Evolutionary conservation across 2,329 filamentous ascomycete genomes (phyloP), one percentile per base, ranked within the genome.

Genomic region (Fusarium austroafricanum): DNA sequence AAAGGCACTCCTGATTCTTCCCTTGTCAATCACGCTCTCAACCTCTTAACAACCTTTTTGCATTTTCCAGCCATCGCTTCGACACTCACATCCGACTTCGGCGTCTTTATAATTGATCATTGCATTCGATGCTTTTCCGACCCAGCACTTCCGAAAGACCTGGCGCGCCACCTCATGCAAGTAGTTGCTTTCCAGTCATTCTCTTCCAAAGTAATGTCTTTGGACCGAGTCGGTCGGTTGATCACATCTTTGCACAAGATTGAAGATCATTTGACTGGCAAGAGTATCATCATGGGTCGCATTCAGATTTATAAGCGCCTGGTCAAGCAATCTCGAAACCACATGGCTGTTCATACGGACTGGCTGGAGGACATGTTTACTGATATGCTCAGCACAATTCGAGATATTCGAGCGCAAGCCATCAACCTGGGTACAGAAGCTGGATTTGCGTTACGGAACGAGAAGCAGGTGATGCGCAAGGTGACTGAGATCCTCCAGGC

Each of bases 301-400:
- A 83, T 97, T 12, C 83, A 89, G 45, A 90, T 97, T 51, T 97
- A 97, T 76, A 88, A 89, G 66, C 90, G 89, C 54, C 83, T 99
- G 3, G 72, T 97, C 23, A 86, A 87, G 61, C 92, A 96, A 78
- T 87, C 89, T 6, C 90, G 86, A 50, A 79, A 83, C 18, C 82
- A 88, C 21, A 97, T 99, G 90, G 80, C 89, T 17, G 80, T 85
- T 23, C 89, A 93, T 55, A 83, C 86, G 4, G 86, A 92, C 61
- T 99, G 96, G 95, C 83, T 97, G 47, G 85, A 91, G 51, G 91
- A 96, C 76, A 82, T 97, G 20, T 89, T 98, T 67, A 89, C 89
- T 20, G 93, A 93, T 49, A 90, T 97, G 84, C 84, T 97, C 38
- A 94, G 93, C 77, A 88, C 82, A 31, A 82, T 94, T 47, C 91